Percentiles rank a stretch among this genome's conserved stretches.
These are phyloP conservation scores for Colletotrichum sp. DNA, from an alignment of 2,329 filamentous ascomycete genomes.

Conservation along the genomic window DNA sequence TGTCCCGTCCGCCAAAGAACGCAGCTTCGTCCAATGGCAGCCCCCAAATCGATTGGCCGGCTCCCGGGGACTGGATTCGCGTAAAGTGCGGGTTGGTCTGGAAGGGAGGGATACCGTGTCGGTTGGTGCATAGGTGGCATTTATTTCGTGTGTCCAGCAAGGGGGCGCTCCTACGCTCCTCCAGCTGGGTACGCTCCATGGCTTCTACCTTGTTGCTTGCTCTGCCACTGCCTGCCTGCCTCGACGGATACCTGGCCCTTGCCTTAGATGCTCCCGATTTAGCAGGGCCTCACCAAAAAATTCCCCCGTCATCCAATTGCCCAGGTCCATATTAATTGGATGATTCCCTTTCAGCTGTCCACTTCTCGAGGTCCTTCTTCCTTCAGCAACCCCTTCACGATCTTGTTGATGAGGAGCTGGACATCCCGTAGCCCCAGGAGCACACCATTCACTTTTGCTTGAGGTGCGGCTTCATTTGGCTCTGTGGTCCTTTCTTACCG, in stretches of 20 bases:
- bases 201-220: background rate
- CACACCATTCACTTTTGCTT: background rate
- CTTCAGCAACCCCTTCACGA: background rate
- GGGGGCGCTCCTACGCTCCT: constrained; percentile 1
- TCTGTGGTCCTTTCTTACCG: background rate
- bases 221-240: background rate
- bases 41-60: background rate
- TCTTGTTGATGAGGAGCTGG: constrained; percentile 12
- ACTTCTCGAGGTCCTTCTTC: background rate
- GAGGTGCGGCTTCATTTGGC: background rate
- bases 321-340: constrained; percentile 20
- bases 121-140: constrained; percentile 23
- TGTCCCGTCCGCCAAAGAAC: background rate
- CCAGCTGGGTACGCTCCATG: background rate
- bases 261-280: constrained; percentile 7
- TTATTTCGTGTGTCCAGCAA: constrained; percentile 19
- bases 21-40: background rate
- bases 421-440: constrained; percentile 1
- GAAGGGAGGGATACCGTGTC: constrained; percentile 18
- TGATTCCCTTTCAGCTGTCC: constrained; percentile 17
- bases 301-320: constrained; percentile 4
- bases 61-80: constrained; percentile 1
- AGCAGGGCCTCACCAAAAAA: constrained; percentile 17
- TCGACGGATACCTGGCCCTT: background rate
- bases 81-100: constrained; percentile 14